Evolutionary conservation across 2,329 filamentous ascomycete species (phyloP).

Genomic region (Aspergillus uvarum): DNA sequence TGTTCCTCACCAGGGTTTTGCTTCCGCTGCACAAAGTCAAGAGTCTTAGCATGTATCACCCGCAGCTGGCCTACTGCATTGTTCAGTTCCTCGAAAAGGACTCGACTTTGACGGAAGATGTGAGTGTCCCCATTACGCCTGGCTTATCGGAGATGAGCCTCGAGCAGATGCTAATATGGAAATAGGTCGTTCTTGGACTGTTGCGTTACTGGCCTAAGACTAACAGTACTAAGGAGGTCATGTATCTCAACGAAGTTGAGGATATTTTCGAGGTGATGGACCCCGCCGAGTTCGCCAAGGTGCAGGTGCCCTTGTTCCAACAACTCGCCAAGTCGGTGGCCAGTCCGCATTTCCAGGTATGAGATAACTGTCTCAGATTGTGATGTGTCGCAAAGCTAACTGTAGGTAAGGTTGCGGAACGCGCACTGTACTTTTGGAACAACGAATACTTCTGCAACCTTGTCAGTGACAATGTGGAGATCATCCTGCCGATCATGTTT

Average conservation of each 20-base stretch:
- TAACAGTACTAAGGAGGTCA: slow-evolving; percentile 99
- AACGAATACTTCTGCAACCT: slow-evolving; percentile 99
- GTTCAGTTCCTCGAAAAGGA: slow-evolving; percentile 99
- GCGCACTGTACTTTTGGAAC: slow-evolving; percentile 99
- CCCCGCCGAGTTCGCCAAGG: slow-evolving; percentile 95
- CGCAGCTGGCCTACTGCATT: slow-evolving; percentile 96
- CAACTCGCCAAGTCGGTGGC: slow-evolving; percentile 97
- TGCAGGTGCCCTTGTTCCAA: slow-evolving; percentile 95
- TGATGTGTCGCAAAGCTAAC: slow-evolving; percentile 12
- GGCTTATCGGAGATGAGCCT: background rate
- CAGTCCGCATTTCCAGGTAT: slow-evolving; percentile 91
- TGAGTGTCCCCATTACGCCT: slow-evolving; percentile 43
- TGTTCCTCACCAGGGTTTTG: slow-evolving; percentile 90
- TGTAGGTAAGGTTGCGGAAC: slow-evolving; percentile 73
- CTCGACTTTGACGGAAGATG: slow-evolving; percentile 93
- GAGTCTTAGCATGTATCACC: slow-evolving; percentile 99
- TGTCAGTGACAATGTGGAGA: slow-evolving; percentile 97
- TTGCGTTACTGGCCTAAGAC: slow-evolving; percentile 98
- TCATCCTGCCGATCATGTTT: slow-evolving; percentile 99
- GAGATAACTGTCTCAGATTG: slow-evolving; percentile 10
- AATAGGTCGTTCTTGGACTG: slow-evolving; percentile 84
- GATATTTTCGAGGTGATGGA: slow-evolving; percentile 99
- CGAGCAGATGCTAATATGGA: slow-evolving; percentile 14
- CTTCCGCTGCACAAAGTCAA: slow-evolving; percentile 97
- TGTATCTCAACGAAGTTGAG: slow-evolving; percentile 99